Evolutionary conservation across 2,329 filamentous ascomycete genomes (phyloP).

Genomic region (Clarireedia paspali): DNA sequence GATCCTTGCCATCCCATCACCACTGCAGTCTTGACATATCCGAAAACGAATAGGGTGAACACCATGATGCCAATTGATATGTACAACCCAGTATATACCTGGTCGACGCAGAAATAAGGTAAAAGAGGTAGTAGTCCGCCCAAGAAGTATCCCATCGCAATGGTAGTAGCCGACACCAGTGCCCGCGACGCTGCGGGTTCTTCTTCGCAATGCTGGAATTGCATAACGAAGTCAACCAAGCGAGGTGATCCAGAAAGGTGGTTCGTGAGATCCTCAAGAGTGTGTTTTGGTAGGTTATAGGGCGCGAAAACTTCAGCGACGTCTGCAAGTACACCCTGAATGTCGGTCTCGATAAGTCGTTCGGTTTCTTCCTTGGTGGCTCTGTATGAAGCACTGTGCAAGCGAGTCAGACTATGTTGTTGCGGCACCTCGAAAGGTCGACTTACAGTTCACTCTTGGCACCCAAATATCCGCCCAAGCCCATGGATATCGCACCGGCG

Average conservation of each 20-base stretch:
- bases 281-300: constrained; percentile 27
- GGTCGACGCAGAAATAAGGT: constrained; percentile 44
- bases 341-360: constrained; percentile 20
- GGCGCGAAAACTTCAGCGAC: constrained; percentile 30
- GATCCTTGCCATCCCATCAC: constrained; percentile 33
- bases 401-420: constrained; percentile 14
- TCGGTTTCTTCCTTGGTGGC: constrained; percentile 24
- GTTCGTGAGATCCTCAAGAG: constrained; percentile 28
- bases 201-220: constrained; percentile 29
- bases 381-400: constrained; percentile 26
- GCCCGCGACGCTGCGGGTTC: constrained; percentile 27
- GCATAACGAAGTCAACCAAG: constrained; percentile 34
- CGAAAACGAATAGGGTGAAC: constrained; percentile 53
- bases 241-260: constrained; percentile 28
- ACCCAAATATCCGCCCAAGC: constrained; percentile 51
- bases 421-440: not conserved
- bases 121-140: constrained; percentile 49
- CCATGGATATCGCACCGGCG: constrained; percentile 55
- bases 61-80: constrained; percentile 55
- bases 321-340: constrained; percentile 21
- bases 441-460: constrained; percentile 38
- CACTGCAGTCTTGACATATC: constrained; percentile 55
- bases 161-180: constrained; percentile 42
- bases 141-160: constrained; percentile 48
- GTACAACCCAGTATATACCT: constrained; percentile 42